phyloP scores from a whole-genome alignment of 331 rosid genomes.

The Acacia pycnantha region DNA sequence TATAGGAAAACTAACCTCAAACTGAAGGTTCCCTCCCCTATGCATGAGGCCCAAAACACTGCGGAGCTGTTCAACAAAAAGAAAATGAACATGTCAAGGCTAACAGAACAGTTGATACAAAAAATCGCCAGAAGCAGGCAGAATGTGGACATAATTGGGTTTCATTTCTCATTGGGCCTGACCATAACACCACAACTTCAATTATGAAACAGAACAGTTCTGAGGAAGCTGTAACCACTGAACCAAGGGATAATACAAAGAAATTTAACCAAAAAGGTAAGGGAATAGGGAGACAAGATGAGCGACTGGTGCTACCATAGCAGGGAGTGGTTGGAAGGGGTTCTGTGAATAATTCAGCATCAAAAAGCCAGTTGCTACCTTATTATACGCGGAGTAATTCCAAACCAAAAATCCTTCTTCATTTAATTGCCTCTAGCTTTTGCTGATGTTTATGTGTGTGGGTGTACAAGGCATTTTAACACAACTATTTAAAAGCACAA shows the following conservation, averaged over 20 bases:
- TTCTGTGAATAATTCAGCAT: background rate
- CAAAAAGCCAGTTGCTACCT: background rate
- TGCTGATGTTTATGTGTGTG: background rate
- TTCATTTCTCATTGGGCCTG: background rate
- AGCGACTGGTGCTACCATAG: background rate
- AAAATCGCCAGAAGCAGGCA: background rate
- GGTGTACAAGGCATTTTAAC: background rate
- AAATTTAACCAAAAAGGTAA: background rate
- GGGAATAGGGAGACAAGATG: background rate
- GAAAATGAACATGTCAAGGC: slow-evolving; percentile 23
- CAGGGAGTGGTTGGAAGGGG: background rate
- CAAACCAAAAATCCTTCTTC: background rate
- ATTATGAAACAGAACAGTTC: background rate
- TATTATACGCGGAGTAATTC: background rate
- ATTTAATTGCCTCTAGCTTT: background rate
- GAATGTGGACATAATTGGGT: background rate
- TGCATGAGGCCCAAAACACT: slow-evolving; percentile 91
- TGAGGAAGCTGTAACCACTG: background rate
- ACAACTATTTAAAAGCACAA: slow-evolving; percentile 23
- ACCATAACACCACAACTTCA: background rate
- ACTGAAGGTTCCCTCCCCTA: slow-evolving; percentile 79
- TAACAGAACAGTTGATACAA: slow-evolving; percentile 1
- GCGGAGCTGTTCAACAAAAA: slow-evolving; percentile 66
- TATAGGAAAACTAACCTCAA: slow-evolving; percentile 68
- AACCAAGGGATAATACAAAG: background rate